Base-by-base conservation (phyloP, 306 rosid genomes). In the Prunus persica region DNA sequence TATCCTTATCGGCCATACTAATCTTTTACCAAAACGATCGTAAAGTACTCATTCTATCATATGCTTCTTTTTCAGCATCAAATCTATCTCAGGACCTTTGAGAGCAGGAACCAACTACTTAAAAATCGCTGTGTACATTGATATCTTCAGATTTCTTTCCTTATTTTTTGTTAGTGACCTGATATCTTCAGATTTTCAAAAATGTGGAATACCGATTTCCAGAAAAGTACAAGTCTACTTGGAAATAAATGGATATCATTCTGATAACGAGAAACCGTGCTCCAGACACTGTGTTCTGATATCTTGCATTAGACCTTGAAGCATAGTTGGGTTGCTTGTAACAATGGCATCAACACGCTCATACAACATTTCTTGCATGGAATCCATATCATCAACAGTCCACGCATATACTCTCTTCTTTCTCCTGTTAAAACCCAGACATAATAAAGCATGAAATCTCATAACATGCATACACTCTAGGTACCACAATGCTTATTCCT, bases 321-420 rank as follows among this genome's bases (percentile, higher is more conserved):
- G 92, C 43, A 76, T 81, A 67, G 85, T 77, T 19, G 98, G 98
- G 79, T 90, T 65, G 89, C 97, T 81, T n/a, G 98, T 88, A 68
- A 93, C 90, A 78, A 93, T 73, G 28, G 86, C 98, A 81, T 93
- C 97, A 52, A 91, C 96, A 38, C 70, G 86, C 83, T 91, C 97
- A 56, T 47, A 76, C 81, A 93, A 70, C 91, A 93, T 65, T 45
- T 50, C 87, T 61, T 82, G 77, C 98, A 93, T 90, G 57, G 98
- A 87, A 60, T 84, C 89, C 46, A 4, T 67, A 82, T 91, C 96
- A 32, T 93, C 97, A 41, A 91, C 97, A 19, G 98, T 93, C 98
- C 98, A 93, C 13, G 97, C 92, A 78, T 84, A 93, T 50, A 85
- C 94, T 84, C 85, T 90, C 86, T 87, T 93, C 9, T 86, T 88